Evolutionary conservation across 148 eudicot genomes (phyloP).

Genomic region (Nepenthes gracilis): DNA sequence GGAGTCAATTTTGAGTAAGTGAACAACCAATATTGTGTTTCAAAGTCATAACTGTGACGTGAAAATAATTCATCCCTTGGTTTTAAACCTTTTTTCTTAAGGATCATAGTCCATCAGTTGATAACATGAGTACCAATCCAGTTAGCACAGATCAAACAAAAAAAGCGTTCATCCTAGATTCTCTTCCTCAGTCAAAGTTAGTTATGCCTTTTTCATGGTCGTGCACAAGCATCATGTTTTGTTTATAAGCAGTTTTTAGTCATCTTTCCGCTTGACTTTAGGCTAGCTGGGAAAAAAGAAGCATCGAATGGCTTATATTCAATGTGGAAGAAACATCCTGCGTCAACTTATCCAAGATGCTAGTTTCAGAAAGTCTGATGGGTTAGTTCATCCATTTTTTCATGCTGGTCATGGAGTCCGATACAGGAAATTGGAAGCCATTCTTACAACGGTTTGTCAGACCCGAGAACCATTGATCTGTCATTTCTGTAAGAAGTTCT

Average conservation of each 20-base stretch:
- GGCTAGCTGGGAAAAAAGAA: neutral
- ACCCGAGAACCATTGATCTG: neutral
- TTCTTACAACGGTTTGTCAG: constrained; percentile 57
- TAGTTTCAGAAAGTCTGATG: constrained; percentile 19
- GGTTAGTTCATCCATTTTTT: constrained; percentile 49
- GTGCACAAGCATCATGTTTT: too few species aligned
- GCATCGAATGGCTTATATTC: constrained; percentile 44
- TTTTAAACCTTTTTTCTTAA: too few species aligned
- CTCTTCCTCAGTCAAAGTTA: too few species aligned
- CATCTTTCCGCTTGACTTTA: neutral
- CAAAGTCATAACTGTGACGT: too few species aligned
- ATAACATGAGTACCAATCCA: too few species aligned
- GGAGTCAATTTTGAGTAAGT: too few species aligned
- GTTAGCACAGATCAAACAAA: too few species aligned
- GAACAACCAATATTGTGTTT: too few species aligned
- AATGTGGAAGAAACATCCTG: constrained; percentile 35
- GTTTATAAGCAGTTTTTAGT: neutral
- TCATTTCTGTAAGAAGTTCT: neutral
- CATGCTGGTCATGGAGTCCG: constrained; percentile 71
- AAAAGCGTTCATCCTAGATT: too few species aligned
- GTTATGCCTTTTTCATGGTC: too few species aligned
- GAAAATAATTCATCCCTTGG: too few species aligned
- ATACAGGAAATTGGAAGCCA: constrained; percentile 72
- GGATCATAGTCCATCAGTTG: too few species aligned
- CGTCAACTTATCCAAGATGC: constrained; percentile 25